These are phyloP conservation scores for Mycena rebaudengoi DNA, from an alignment of 768 basidiomycete genomes.

Conservation along the genomic window DNA sequence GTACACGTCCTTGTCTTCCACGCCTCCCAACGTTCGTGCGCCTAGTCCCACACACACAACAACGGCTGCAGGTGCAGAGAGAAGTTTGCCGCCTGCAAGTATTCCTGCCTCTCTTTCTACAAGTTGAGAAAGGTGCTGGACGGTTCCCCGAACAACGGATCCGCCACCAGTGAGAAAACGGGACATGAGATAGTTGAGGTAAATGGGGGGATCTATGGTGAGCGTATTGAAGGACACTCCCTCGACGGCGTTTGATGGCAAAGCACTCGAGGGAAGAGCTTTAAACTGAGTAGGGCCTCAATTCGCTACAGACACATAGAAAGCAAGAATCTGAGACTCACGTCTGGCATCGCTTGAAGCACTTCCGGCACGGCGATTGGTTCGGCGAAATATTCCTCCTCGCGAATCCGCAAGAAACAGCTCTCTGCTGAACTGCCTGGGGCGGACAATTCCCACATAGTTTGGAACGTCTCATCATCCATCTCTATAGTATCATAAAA, in stretches of 20 bases:
- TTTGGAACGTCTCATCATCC: slow-evolving; percentile 78
- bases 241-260: slow-evolving; percentile 43
- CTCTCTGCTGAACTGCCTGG: slow-evolving; percentile 62
- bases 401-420: slow-evolving; percentile 69
- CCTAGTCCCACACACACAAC: slow-evolving; percentile 80
- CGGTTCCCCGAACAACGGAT: slow-evolving; percentile 58
- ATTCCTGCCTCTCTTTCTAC: slow-evolving; percentile 65
- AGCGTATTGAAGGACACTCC: slow-evolving; percentile 74
- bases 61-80: slow-evolving; percentile 58
- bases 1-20: slow-evolving; percentile 78
- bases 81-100: slow-evolving; percentile 37
- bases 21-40: slow-evolving; percentile 77
- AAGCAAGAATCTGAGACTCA: too few relatives aligned
- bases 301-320: slow-evolving; percentile 25
- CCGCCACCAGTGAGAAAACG: slow-evolving; percentile 76
- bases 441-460: slow-evolving; percentile 77
- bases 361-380: slow-evolving; percentile 49
- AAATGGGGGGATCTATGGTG: slow-evolving; percentile 74
- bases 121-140: slow-evolving; percentile 77
- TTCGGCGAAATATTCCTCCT: slow-evolving; percentile 67
- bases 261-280: slow-evolving; percentile 40
- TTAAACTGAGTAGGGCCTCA: slow-evolving; percentile 23
- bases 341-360: slow-evolving; percentile 64
- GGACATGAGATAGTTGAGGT: slow-evolving; percentile 74
- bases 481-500: slow-evolving; percentile 62